Percentiles rank a stretch among this genome's conserved stretches.
These are phyloP conservation scores for Rubus idaeus DNA, from an alignment of 306 rosid genomes.

Conservation along the genomic window DNA sequence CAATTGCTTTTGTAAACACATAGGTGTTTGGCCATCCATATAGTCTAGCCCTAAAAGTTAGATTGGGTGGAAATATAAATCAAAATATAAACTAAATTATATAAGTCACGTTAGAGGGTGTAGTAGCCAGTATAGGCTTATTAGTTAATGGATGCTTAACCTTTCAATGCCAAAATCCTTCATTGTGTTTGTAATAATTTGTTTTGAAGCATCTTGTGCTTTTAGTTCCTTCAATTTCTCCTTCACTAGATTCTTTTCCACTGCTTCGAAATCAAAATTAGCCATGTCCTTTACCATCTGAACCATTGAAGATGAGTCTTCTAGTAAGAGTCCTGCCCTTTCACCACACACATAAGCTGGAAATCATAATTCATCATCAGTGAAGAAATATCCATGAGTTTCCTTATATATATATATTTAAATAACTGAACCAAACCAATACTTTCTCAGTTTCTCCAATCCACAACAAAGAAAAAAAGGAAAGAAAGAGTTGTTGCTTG, in stretches of 20 bases:
- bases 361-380: not conserved
- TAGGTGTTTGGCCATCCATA: constrained; percentile 49
- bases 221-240: constrained; percentile 24
- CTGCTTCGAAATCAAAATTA: constrained; percentile 24
- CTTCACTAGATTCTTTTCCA: constrained; percentile 29
- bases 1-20: constrained; percentile 48
- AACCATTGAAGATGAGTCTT: constrained; percentile 19
- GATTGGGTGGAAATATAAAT: not conserved
- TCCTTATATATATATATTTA: no score
- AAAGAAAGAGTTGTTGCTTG: no score
- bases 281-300: not conserved
- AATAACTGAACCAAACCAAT: no score
- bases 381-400: not conserved
- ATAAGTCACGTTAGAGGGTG: not conserved
- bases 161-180: constrained; percentile 34
- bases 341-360: constrained; percentile 39
- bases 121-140: not conserved
- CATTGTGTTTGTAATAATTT: constrained; percentile 24
- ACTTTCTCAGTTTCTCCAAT: no score
- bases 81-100: not conserved
- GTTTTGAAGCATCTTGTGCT: not conserved
- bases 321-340: constrained; percentile 16
- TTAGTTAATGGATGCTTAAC: not conserved
- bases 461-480: not conserved
- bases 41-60: constrained; percentile 31